phyloP scores from a whole-genome alignment of 2,329 filamentous ascomycete species.

The Diplocarpon mali region DNA sequence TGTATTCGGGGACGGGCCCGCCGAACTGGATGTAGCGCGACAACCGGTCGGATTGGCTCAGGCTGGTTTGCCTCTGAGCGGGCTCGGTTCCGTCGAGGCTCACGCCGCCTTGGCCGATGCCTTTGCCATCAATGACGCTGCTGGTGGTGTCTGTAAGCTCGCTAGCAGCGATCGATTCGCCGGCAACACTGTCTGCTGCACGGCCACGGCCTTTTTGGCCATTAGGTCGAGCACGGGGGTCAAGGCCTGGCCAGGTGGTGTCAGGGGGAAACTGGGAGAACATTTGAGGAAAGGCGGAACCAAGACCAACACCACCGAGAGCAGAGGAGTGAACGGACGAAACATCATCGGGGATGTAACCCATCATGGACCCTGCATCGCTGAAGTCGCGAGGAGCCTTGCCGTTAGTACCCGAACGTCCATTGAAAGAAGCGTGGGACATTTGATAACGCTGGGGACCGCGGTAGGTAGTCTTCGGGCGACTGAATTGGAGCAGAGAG shows the following conservation, averaged over 20 bases:
- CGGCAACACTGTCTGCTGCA: slow-evolving; percentile 68
- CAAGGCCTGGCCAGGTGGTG: slow-evolving; percentile 66
- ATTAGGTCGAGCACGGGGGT: slow-evolving; percentile 49
- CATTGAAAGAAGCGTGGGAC: slow-evolving; percentile 46
- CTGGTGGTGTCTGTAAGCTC: slow-evolving; percentile 78
- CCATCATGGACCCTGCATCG: slow-evolving; percentile 80
- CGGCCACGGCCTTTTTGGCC: slow-evolving; percentile 57
- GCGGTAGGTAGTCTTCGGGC: slow-evolving; percentile 85
- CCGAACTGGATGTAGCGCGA: slow-evolving; percentile 90
- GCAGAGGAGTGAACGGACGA: slow-evolving; percentile 91
- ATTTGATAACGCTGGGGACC: slow-evolving; percentile 79
- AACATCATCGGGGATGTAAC: slow-evolving; percentile 93
- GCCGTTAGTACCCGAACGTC: slow-evolving; percentile 23
- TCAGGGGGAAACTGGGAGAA: slow-evolving; percentile 87
- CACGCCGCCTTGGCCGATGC: slow-evolving; percentile 73
- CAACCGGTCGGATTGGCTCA: slow-evolving; percentile 79
- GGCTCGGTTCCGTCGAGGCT: slow-evolving; percentile 65
- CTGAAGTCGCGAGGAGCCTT: slow-evolving; percentile 26
- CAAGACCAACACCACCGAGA: slow-evolving; percentile 72
- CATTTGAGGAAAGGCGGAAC: slow-evolving; percentile 80
- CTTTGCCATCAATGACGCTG: slow-evolving; percentile 65
- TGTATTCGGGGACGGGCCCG: slow-evolving; percentile 49
- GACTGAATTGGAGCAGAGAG: slow-evolving; percentile 87
- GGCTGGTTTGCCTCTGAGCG: slow-evolving; percentile 57
- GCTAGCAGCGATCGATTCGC: slow-evolving; percentile 84